Evolutionary conservation across 2,329 filamentous ascomycete species (phyloP).

Genomic region (Hypoxylon sp.): DNA sequence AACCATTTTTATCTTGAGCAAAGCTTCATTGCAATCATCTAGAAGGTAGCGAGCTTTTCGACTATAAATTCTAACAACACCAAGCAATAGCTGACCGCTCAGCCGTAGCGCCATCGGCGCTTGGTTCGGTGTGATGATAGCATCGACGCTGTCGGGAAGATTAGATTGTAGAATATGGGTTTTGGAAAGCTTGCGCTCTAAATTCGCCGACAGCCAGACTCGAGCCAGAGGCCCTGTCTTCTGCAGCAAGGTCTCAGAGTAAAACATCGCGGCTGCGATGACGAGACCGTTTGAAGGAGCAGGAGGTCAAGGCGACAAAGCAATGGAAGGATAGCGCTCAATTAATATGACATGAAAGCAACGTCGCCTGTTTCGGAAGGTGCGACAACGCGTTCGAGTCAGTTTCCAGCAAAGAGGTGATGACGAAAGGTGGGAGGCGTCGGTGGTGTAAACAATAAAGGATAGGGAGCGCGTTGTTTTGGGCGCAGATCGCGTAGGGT

Average conservation of each 20-base stretch:
- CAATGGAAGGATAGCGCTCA: constrained; percentile 28
- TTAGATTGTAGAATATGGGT: constrained; percentile 95
- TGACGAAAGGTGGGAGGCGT: constrained; percentile 40
- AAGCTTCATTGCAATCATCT: constrained; percentile 96
- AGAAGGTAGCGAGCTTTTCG: constrained; percentile 96
- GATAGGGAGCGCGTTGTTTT: constrained; percentile 51
- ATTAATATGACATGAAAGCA: constrained; percentile 45
- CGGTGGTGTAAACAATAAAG: constrained; percentile 50
- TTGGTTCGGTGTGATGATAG: constrained; percentile 93
- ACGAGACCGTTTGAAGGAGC: constrained; percentile 40
- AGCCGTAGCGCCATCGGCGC: constrained; percentile 95
- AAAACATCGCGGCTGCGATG: constrained; percentile 82
- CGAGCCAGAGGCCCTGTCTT: constrained; percentile 97
- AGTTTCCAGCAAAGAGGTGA: constrained; percentile 27
- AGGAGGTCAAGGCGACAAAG: constrained; percentile 42
- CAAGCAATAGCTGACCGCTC: constrained; percentile 92
- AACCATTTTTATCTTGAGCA: constrained; percentile 99
- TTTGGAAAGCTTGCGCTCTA: constrained; percentile 98
- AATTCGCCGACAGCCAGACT: constrained; percentile 97
- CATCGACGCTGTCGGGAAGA: constrained; percentile 93
- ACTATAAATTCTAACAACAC: constrained; percentile 97
- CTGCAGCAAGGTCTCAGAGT: constrained; percentile 93
- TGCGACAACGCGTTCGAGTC: constrained; percentile 43
- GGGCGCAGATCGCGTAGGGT: constrained; percentile 49
- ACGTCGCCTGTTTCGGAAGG: constrained; percentile 8